phyloP scores from a whole-genome alignment of 2,329 filamentous ascomycete genomes.

The Aspergillus sp. region DNA sequence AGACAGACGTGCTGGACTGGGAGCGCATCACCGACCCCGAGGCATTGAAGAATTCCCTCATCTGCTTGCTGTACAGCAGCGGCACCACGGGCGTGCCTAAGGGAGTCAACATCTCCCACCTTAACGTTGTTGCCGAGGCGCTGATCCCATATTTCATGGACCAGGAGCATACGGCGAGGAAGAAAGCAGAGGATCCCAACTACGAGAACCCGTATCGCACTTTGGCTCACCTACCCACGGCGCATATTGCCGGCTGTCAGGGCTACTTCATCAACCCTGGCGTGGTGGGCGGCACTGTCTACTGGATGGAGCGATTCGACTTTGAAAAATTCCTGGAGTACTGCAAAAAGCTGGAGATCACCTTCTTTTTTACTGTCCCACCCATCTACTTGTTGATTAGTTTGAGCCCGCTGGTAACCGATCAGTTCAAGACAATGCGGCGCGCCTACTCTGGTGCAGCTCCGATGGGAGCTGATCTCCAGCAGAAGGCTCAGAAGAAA shows the following conservation, averaged over 20 bases:
- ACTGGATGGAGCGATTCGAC: slow-evolving; percentile 45
- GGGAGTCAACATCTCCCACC: slow-evolving; percentile 55
- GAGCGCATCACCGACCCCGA: slow-evolving; percentile 13
- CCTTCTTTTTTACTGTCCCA: slow-evolving; percentile 50
- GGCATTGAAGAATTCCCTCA: slow-evolving; percentile 11
- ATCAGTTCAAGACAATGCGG: slow-evolving; percentile 38
- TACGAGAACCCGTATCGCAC: slow-evolving; percentile 9
- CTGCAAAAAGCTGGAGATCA: slow-evolving; percentile 46
- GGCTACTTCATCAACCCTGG: slow-evolving; percentile 37
- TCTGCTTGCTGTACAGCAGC: slow-evolving; percentile 44
- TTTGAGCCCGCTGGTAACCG: slow-evolving; percentile 42
- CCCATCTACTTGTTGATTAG: slow-evolving; percentile 49
- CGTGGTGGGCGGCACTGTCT: slow-evolving; percentile 34
- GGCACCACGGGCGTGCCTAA: slow-evolving; percentile 60
- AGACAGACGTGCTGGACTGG: slow-evolving; percentile 11
- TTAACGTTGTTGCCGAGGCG: slow-evolving; percentile 51
- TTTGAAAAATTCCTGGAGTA: slow-evolving; percentile 47
- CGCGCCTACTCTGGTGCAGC: slow-evolving; percentile 13
- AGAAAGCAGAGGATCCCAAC: slow-evolving; percentile 19
- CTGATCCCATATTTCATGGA: slow-evolving; percentile 7
- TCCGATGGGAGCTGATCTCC: slow-evolving; percentile 13
- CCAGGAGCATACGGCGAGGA: slow-evolving; percentile 12
- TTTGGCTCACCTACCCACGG: slow-evolving; percentile 47
- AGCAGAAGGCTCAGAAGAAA: slow-evolving; percentile 13
- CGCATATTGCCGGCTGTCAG: slow-evolving; percentile 46